Evolutionary conservation across 345 rosid genomes (phyloP).

Genomic region (Melaleuca alternifolia): DNA sequence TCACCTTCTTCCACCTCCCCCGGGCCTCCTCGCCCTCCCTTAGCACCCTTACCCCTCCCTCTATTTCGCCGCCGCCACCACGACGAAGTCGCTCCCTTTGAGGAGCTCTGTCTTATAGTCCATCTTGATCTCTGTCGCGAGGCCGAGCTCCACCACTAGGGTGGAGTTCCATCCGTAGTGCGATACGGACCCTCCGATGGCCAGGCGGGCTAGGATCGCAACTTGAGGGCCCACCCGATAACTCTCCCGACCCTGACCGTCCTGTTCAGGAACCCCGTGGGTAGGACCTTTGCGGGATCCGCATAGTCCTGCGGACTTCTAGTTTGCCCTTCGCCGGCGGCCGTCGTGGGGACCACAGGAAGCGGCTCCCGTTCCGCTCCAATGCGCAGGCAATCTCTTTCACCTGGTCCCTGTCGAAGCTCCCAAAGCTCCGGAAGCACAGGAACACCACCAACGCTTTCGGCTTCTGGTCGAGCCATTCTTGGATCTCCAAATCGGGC

Average conservation of each 20-base stretch:
- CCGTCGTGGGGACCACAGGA: constrained; percentile 34
- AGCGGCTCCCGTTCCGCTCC: background rate
- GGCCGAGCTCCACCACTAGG: background rate
- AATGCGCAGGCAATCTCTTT: constrained; percentile 2
- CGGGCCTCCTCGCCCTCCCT: constrained; percentile 14
- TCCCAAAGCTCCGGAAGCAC: constrained; percentile 61
- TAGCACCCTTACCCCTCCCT: constrained; percentile 21
- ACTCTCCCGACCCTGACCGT: constrained; percentile 16
- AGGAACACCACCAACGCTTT: constrained; percentile 42
- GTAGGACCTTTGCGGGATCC: constrained; percentile 13
- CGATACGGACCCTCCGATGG: constrained; percentile 42
- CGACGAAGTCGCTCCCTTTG: background rate
- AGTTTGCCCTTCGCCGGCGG: background rate
- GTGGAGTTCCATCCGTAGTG: constrained; percentile 58
- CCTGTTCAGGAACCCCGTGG: constrained; percentile 28
- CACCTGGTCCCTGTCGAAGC: constrained; percentile 31
- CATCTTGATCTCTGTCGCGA: background rate
- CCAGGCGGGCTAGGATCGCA: background rate
- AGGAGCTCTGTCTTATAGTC: background rate
- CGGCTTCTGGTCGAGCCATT: constrained; percentile 54
- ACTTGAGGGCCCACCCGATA: constrained; percentile 46
- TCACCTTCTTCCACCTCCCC: constrained; percentile 13
- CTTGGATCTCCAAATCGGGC: constrained; percentile 4
- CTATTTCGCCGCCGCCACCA: constrained; percentile 15
- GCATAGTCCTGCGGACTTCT: constrained; percentile 10